Base-by-base conservation (phyloP, 805 yeast species). In the Dipodascopsis uninucleata region DNA sequence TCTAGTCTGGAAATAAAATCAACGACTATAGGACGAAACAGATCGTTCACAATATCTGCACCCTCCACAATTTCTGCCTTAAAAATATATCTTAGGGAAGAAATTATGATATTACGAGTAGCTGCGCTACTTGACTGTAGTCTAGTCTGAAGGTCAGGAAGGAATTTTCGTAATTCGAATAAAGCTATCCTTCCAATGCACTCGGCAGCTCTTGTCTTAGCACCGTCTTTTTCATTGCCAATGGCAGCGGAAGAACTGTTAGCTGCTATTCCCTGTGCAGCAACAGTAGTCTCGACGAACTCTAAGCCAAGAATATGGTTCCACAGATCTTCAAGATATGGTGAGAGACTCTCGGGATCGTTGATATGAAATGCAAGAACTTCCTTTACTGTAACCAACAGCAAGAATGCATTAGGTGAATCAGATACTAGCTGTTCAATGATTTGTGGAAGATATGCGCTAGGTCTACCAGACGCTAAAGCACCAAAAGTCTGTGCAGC, bases 401-500 rank as follows among this genome's bases (percentile, higher is more conserved):
- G 57, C 34, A 62, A 51, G 38, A 54, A 53, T 31, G 45, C 43
- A 8, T 58, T 26, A n/a, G 17, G 56, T 12, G 61, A 51, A 28
- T 52, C 57, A 2, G 48, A 47, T 12, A 40, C 46, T 34, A 71
- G 53, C 32, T 58, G 55, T 0, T 50, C 36, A 28, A 79, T 53
- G 37, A 78, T 60, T 2, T 46, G 33, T 0, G 71, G 66, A n/a
- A 77, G 56, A 43, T 71, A 69, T 3, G 51, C 59, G 1, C 60
- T 55, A 5, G 71, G 56, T 48, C 76, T 66, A 28, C 63, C 63
- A 2, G 72, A 63, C 7, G 75, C 66, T 20, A 77, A 59, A 9
- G 72, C 69, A 1, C 85, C 82, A 23, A 79, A 58, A 0, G 81
- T 69, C 38, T 72, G 70, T 1, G 82, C 74, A 1, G 82, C 71